Evolutionary conservation across 2,329 filamentous ascomycete species (phyloP), one percentile per base, ranked within the genome.

Genomic region (Phialocephala sp.): DNA sequence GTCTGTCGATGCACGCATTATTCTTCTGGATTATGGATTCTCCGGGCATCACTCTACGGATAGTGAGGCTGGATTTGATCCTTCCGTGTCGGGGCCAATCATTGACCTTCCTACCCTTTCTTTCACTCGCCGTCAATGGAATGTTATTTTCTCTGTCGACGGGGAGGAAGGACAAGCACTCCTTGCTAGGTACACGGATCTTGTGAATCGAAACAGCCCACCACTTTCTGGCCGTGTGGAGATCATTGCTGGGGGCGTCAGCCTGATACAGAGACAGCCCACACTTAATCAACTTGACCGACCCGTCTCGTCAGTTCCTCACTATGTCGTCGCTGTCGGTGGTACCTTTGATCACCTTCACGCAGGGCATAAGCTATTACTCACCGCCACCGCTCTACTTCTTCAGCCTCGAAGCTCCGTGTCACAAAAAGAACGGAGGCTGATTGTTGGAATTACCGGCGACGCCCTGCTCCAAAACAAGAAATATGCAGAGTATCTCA

Each of bases 341-440:
- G 95, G 95, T 11, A 99, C 95, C 0, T 99, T 98, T 79, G 95
- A 99, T 77, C 93, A 98, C 78, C 85, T 99, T 24, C 95, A 99
- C 76, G 89, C 92, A 4, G 95, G 95, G 6, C 95, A 99, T 81
- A 99, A 98, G 79, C 84, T 98, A n/a, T 85, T 99, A 22, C 86
- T 99, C 22, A 93, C 94, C n/a, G 94, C 94, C 67, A 92, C 91
- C 0, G 87, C 89, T 0, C 86, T 97, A 63, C 84, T 93, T 18
- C 83, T 77, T 91, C 64, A 85, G 87, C 65, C 82, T 86, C 78
- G 37, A 72, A 75, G 37, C 20, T 67, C 69, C 20, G 68, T 68
- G 32, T 74, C 80, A 0, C 73, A 75, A 0, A 69, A 75, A 36
- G 79, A 82, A 24, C 85, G 86, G 67, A 84, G 84, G 12, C 85